Percentiles rank a stretch among this genome's conserved stretches.
phyloP scores from a whole-genome alignment of 495 filamentous ascomycete species.

The Penicillium coprophilum region DNA sequence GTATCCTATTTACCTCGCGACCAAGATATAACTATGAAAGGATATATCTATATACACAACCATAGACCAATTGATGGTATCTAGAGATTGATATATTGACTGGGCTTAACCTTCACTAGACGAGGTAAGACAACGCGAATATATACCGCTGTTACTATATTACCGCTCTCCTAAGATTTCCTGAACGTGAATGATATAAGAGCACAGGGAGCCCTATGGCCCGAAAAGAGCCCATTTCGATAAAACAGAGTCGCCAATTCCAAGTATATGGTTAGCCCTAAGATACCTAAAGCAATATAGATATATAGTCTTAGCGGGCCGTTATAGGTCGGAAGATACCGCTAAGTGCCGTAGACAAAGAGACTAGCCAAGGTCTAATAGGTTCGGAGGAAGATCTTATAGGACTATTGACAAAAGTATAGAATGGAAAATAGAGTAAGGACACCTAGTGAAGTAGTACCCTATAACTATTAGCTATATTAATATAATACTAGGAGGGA shows the following conservation, averaged over 20 bases:
- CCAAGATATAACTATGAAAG: slow-evolving; percentile 42
- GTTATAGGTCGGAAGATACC: slow-evolving; percentile 18
- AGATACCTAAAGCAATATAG: slow-evolving; percentile 24
- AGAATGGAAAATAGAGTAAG: slow-evolving; percentile 25
- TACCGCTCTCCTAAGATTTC: slow-evolving; percentile 10
- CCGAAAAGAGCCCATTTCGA: slow-evolving; percentile 29
- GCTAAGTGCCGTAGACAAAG: slow-evolving; percentile 30
- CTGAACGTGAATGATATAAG: slow-evolving; percentile 18
- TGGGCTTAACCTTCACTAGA: slow-evolving; percentile 31
- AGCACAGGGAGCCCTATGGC: slow-evolving; percentile 18
- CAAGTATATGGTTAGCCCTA: slow-evolving; percentile 21
- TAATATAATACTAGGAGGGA: neutral
- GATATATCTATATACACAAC: slow-evolving; percentile 38
- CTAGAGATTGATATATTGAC: slow-evolving; percentile 43
- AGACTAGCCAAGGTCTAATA: slow-evolving; percentile 30
- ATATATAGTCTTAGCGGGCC: slow-evolving; percentile 28
- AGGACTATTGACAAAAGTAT: slow-evolving; percentile 25
- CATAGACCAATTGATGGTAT: slow-evolving; percentile 33
- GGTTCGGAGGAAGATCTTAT: slow-evolving; percentile 36
- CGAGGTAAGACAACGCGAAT: slow-evolving; percentile 25
- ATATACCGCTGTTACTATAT: slow-evolving; percentile 10
- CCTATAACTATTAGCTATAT: slow-evolving; percentile 12
- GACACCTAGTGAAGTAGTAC: slow-evolving; percentile 12
- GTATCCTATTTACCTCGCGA: slow-evolving; percentile 23
- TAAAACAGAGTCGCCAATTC: slow-evolving; percentile 24